These are phyloP conservation scores for Metschnikowia shivogae DNA, from an alignment of 805 yeast genomes.

Conservation along the genomic window DNA sequence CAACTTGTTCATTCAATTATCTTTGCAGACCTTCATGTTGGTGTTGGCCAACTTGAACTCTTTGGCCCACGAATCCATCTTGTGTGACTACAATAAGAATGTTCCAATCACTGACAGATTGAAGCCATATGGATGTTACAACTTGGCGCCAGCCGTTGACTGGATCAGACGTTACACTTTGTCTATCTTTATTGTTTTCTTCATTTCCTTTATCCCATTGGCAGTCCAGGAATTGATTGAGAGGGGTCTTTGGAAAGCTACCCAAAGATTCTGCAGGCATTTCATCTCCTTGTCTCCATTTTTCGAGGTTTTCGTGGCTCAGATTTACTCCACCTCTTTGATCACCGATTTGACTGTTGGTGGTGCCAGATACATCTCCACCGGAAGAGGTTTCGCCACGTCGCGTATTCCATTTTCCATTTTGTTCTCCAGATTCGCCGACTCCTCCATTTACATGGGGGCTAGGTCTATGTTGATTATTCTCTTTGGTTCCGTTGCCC, in stretches of 20 bases:
- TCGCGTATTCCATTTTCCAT: conserved; percentile 61
- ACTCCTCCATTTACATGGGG: conserved; percentile 74
- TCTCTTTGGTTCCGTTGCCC: conserved; percentile 51
- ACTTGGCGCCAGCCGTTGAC: conserved; percentile 62
- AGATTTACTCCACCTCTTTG: conserved; percentile 68
- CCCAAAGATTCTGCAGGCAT: conserved; percentile 60
- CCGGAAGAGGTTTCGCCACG: conserved; percentile 82
- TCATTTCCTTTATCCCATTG: conserved; percentile 70
- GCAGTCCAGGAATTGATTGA: conserved; percentile 75
- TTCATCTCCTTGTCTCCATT: conserved; percentile 68
- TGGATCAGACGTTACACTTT: conserved; percentile 74
- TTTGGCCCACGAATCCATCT: conserved; percentile 53
- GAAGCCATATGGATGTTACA: conserved; percentile 66
- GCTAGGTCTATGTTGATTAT: conserved; percentile 70
- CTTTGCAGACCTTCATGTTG: conserved; percentile 53
- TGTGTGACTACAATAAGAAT: conserved; percentile 58
- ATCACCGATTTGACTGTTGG: conserved; percentile 67
- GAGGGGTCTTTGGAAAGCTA: conserved; percentile 68
- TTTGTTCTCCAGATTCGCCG: conserved; percentile 64
- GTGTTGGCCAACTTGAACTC: conserved; percentile 60
- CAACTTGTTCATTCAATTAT: conserved; percentile 67
- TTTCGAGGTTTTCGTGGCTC: conserved; percentile 77
- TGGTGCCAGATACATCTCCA: conserved; percentile 78
- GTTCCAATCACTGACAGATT: conserved; percentile 59
- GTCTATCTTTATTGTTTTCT: conserved; percentile 71